Evolutionary conservation across 495 filamentous ascomycete genomes (phyloP).

Genomic region (Neurospora discreta): DNA sequence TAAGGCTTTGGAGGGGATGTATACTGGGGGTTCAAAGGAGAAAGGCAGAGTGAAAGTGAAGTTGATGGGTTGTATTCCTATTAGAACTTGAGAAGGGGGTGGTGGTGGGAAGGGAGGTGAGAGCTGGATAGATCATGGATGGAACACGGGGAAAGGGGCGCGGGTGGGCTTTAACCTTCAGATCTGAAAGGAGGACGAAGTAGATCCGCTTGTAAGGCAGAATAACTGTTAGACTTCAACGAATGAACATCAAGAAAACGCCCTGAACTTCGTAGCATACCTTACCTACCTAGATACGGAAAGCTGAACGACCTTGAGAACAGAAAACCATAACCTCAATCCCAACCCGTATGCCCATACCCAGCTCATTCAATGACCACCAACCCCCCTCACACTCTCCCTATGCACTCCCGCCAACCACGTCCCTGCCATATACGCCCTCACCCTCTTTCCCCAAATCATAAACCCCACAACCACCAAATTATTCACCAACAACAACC

Average conservation of each 20-base stretch:
- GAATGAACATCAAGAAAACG: not conserved
- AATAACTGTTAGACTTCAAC: not conserved
- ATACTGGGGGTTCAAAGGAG: not conserved
- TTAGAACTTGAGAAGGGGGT: not conserved
- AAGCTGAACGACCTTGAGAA: no score
- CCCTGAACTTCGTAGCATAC: no score
- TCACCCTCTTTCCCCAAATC: constrained; percentile 45
- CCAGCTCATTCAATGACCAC: no score
- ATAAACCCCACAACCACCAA: constrained; percentile 43
- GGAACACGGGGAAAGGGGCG: not conserved
- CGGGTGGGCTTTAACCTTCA: not conserved
- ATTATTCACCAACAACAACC: constrained; percentile 46
- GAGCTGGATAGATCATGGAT: not conserved
- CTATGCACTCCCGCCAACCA: constrained; percentile 27
- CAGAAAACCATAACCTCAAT: no score
- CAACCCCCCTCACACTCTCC: not conserved
- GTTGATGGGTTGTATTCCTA: not conserved
- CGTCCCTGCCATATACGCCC: constrained; percentile 35
- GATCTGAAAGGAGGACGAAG: not conserved
- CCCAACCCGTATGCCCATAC: no score
- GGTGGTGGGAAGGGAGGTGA: not conserved
- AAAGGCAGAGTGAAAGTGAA: not conserved
- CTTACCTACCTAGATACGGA: no score
- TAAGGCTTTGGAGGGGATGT: not conserved
- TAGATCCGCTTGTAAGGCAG: not conserved